Percentiles rank a stretch among this genome's conserved stretches.
Conservation (phyloP, 495 filamentous ascomycete species). For the Tuber microsphaerosporum region DNA sequence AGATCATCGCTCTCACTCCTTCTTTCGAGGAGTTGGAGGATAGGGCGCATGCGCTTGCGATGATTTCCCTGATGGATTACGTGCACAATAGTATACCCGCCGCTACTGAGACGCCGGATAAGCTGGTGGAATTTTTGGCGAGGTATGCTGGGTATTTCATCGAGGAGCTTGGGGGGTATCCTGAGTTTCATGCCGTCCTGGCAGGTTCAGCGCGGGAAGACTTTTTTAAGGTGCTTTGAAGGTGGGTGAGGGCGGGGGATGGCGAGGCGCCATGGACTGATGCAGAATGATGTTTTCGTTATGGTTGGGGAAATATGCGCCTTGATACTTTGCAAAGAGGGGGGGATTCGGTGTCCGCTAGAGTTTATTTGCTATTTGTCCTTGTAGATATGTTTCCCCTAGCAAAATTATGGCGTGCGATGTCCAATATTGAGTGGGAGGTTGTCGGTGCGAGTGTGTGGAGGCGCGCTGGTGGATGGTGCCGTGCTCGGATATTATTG, state of each 20-base stretch:
- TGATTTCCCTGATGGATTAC: slow-evolving; percentile 7
- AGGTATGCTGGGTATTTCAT: slow-evolving; percentile 4
- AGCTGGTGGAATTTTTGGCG: slow-evolving; percentile 11
- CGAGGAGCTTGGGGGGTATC: not conserved
- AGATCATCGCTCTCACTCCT: not conserved
- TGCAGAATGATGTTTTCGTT: not conserved
- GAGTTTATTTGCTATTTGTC: too few species aligned
- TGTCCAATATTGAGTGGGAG: too few species aligned
- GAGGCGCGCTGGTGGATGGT: too few species aligned
- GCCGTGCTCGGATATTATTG: too few species aligned
- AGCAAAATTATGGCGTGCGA: too few species aligned
- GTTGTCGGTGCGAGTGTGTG: too few species aligned
- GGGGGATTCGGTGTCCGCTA: too few species aligned
- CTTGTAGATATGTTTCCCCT: too few species aligned
- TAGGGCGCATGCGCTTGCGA: not conserved
- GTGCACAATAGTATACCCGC: slow-evolving; percentile 10
- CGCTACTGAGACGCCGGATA: not conserved
- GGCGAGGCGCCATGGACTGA: not conserved
- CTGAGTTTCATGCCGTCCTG: not conserved
- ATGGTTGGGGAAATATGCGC: too few species aligned
- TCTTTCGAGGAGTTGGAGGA: not conserved
- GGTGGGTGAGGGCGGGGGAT: not conserved
- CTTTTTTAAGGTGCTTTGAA: not conserved
- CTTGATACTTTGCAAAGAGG: too few species aligned
- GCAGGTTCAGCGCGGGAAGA: not conserved